Conservation (phyloP, 164 flowering plant species). For the Paratinospora sagittata region DNA sequence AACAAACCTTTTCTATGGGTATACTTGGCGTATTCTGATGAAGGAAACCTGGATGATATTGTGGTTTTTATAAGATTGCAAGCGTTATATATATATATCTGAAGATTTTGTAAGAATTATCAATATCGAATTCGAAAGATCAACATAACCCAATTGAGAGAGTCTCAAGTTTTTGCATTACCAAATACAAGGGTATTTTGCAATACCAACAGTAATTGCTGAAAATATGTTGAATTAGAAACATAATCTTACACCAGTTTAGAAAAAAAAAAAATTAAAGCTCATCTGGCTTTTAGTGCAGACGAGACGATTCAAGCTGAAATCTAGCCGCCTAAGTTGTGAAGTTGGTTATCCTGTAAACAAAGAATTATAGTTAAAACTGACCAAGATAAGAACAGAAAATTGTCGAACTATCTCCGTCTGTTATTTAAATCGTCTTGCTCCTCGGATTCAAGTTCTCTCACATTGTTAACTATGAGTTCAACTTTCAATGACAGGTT, state of each 20-base stretch:
- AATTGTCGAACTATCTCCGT: background rate
- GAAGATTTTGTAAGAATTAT: too few relatives aligned
- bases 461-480: conserved; percentile 16
- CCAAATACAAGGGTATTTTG: too few relatives aligned
- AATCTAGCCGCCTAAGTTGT: conserved; percentile 2
- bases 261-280: background rate
- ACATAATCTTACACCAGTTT: background rate
- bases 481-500: conserved; percentile 21
- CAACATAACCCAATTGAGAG: too few relatives aligned
- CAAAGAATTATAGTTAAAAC: background rate
- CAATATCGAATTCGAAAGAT: too few relatives aligned
- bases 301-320: background rate
- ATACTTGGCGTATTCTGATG: too few relatives aligned
- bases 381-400: background rate
- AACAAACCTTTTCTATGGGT: too few relatives aligned
- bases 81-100: too few relatives aligned
- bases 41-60: too few relatives aligned
- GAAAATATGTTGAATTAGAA: background rate
- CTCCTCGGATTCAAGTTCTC: conserved; percentile 23
- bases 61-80: too few relatives aligned
- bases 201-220: background rate
- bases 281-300: background rate
- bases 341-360: conserved; percentile 4
- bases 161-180: too few relatives aligned
- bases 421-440: background rate